These are phyloP conservation scores for Agroathelia rolfsii DNA, from an alignment of 1,284 basidiomycete species.

Conservation along the genomic window DNA sequence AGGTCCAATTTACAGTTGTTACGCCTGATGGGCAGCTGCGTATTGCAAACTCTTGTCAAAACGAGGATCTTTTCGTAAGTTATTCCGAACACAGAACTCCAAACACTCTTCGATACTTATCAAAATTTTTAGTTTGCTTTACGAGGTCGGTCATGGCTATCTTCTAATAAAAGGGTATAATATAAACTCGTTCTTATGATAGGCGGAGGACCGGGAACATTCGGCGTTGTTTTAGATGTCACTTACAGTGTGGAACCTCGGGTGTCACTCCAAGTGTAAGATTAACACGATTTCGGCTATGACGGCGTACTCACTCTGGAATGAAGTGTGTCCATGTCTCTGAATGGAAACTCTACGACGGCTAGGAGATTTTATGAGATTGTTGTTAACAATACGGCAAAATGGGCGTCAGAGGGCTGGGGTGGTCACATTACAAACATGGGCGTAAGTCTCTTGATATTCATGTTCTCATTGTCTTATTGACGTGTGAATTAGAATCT, in stretches of 20 bases:
- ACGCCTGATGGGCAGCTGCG: slow-evolving; percentile 16
- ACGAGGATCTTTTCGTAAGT: slow-evolving; percentile 32
- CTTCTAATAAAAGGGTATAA: background rate
- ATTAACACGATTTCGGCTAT: background rate
- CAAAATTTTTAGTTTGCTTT: slow-evolving; percentile 17
- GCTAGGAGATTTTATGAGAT: slow-evolving; percentile 14
- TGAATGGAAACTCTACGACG: slow-evolving; percentile 11
- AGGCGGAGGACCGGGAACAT: slow-evolving; percentile 19
- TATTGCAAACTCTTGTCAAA: slow-evolving; percentile 29
- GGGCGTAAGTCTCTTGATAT: slow-evolving; percentile 6
- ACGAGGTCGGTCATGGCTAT: slow-evolving; percentile 11
- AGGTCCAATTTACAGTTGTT: slow-evolving; percentile 13
- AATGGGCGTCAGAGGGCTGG: slow-evolving; percentile 14
- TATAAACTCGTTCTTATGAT: no score
- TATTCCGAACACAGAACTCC: no score
- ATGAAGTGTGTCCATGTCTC: slow-evolving; percentile 14
- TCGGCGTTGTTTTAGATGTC: slow-evolving; percentile 11
- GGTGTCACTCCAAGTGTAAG: slow-evolving; percentile 8
- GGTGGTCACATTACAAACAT: slow-evolving; percentile 21
- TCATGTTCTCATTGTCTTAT: no score
- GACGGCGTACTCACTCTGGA: no score
- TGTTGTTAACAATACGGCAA: slow-evolving; percentile 9
- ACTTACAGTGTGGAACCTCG: slow-evolving; percentile 8
- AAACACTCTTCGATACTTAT: slow-evolving; percentile 13
- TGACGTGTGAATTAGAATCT: no score